Conservation (phyloP, 768 basidiomycete genomes). For the Scleroderma citrinum region DNA sequence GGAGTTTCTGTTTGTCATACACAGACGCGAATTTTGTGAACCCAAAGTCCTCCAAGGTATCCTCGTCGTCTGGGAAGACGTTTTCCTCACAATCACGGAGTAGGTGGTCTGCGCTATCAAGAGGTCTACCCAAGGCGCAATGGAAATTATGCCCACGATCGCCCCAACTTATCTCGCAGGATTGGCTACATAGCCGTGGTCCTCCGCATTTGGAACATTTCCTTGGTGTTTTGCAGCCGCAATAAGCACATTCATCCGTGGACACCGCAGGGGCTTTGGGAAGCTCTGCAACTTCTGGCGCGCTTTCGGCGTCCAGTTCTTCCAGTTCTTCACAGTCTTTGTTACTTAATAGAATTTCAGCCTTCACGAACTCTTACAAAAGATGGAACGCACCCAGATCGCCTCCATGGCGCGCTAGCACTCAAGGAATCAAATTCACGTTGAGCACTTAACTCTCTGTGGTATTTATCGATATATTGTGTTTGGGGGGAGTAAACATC, state of each 20-base stretch:
- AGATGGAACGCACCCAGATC: not conserved
- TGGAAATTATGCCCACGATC: not conserved
- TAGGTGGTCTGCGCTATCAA: slow-evolving; percentile 1
- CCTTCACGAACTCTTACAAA: not conserved
- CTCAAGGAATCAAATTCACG: not conserved
- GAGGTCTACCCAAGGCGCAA: not conserved
- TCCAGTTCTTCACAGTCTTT: too few relatives aligned
- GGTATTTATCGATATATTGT: not conserved
- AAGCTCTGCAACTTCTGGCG: not conserved
- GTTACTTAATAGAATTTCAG: not conserved
- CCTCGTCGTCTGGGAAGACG: slow-evolving; percentile 21
- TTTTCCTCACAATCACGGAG: not conserved
- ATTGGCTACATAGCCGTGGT: not conserved
- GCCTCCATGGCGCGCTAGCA: too few relatives aligned
- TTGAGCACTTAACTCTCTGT: not conserved
- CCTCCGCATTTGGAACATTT: slow-evolving; percentile 1
- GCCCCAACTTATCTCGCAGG: not conserved
- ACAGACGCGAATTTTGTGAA: slow-evolving; percentile 19
- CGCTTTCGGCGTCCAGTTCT: not conserved
- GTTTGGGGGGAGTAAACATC: not conserved
- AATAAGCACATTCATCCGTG: not conserved
- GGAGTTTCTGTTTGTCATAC: slow-evolving; percentile 12
- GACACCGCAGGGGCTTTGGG: not conserved
- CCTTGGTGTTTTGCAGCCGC: not conserved
- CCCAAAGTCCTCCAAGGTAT: slow-evolving; percentile 31